A percentile compares a stretch with the other conserved stretches of the same genome.
Conservation (phyloP, 2,329 filamentous ascomycete species). For the Monilinia fructicola region DNA sequence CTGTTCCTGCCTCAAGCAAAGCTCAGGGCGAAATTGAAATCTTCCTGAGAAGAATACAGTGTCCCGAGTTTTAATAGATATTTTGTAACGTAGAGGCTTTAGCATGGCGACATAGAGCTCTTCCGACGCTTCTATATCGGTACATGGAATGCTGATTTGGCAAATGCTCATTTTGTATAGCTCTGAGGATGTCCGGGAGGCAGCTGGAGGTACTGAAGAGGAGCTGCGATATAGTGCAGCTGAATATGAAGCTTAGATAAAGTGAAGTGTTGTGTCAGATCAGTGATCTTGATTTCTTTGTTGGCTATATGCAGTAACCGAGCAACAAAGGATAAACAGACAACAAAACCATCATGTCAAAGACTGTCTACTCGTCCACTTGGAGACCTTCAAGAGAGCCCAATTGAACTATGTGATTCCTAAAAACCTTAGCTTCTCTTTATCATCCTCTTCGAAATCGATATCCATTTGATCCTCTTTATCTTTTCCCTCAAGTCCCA, state of each 20-base stretch:
- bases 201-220: background rate
- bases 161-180: background rate
- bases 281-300: background rate
- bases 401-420: slow-evolving; percentile 1
- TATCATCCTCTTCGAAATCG: slow-evolving; percentile 32
- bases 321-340: background rate
- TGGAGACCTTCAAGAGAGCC: too few relatives aligned
- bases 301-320: background rate
- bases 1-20: background rate
- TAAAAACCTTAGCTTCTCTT: slow-evolving; percentile 28
- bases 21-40: background rate
- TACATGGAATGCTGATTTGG: slow-evolving; percentile 1
- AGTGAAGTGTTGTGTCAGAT: background rate
- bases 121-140: background rate
- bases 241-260: background rate
- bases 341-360: background rate
- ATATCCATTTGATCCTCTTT: slow-evolving; percentile 30
- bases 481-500: slow-evolving; percentile 29
- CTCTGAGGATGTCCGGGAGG: background rate
- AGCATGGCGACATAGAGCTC: background rate
- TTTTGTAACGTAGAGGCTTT: background rate
- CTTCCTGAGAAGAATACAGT: background rate
- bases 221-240: background rate
- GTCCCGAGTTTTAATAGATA: background rate
- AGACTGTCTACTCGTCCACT: background rate